These are phyloP conservation scores for Polytrichum formosum DNA, from an alignment of 225 moss, liverwort and hornwort genomes.

Conservation along the genomic window DNA sequence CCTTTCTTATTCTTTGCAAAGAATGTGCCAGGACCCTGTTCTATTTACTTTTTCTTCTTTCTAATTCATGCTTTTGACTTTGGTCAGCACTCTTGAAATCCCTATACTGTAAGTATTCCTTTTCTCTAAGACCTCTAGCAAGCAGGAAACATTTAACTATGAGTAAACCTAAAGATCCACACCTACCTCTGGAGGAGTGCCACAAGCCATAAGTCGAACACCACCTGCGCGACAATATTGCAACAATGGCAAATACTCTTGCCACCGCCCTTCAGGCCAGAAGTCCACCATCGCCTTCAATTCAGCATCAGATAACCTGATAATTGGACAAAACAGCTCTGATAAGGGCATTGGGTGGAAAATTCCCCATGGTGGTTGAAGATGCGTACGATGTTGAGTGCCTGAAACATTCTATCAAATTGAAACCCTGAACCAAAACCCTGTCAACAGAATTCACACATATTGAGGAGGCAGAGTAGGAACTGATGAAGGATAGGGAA, in stretches of 20 bases:
- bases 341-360: background rate
- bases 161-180: background rate
- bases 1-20: too few relatives aligned
- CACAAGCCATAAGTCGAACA: slow-evolving; percentile 85
- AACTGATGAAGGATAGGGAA: background rate
- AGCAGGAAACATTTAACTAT: background rate
- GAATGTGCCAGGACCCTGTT: too few relatives aligned
- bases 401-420: background rate
- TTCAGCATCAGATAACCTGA: slow-evolving; percentile 71
- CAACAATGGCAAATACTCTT: slow-evolving; percentile 72
- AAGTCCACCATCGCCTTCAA: slow-evolving; percentile 41
- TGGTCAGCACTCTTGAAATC: too few relatives aligned
- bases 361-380: background rate
- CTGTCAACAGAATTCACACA: too few relatives aligned
- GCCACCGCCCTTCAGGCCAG: slow-evolving; percentile 65
- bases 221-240: slow-evolving; percentile 70
- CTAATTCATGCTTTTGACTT: too few relatives aligned
- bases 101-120: background rate
- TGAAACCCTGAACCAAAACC: too few relatives aligned
- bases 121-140: background rate
- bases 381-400: background rate
- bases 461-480: too few relatives aligned
- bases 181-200: slow-evolving; percentile 71
- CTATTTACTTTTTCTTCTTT: too few relatives aligned
- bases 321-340: slow-evolving; percentile 7